Base-by-base conservation (phyloP, 306 rosid genomes). In the Purshia tridentata region DNA sequence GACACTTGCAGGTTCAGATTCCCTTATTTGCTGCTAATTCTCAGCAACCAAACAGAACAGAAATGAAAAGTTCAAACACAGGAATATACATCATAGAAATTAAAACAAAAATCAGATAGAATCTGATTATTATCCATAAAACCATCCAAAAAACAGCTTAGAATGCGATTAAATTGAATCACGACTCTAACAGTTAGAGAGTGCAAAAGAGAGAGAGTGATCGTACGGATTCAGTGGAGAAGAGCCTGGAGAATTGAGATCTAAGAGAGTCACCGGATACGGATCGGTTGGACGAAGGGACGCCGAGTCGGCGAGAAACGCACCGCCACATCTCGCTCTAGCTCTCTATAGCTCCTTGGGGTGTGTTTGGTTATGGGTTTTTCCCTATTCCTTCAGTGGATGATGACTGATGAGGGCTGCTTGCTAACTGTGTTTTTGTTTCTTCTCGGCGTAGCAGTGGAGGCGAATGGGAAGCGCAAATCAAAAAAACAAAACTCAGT, bases 251-350 rank as follows among this genome's bases (percentile, higher is more conserved):
- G 80, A 85, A 5, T 60, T 72, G 88, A 85, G 92, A 94, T 89
- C 95, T 77, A 76, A 88, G 75, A 8, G 81, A 46, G 60, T 61
- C 84, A 75, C 60, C 67, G 60, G 86, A 58, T 48, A n/a, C 45
- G 62, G 91, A 88, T 81, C 81, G 80, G 68, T 72, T 62, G 65
- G 86, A 74, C 76, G 77, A 76, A 14, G 82, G 22, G 45, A 85
- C 78, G 39, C 88, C 88, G 76, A 93, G 86, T 11, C 90, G 88
- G 57, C 88, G 95, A 74, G 95, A 89, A 71, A 94, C 88, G 79
- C 91, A 87, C 44, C 99, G 91, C 99, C 99, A 94, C 99, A 94
- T 87, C 80, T 80, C 69, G 47, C 19, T 23, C 29, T 10, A 40
- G 19, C 62, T 23, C 23, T 53, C 20, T 3, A 8, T 22, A 40